Base-by-base conservation (phyloP, 768 basidiomycete species). In the Lactifluus pinguis region DNA sequence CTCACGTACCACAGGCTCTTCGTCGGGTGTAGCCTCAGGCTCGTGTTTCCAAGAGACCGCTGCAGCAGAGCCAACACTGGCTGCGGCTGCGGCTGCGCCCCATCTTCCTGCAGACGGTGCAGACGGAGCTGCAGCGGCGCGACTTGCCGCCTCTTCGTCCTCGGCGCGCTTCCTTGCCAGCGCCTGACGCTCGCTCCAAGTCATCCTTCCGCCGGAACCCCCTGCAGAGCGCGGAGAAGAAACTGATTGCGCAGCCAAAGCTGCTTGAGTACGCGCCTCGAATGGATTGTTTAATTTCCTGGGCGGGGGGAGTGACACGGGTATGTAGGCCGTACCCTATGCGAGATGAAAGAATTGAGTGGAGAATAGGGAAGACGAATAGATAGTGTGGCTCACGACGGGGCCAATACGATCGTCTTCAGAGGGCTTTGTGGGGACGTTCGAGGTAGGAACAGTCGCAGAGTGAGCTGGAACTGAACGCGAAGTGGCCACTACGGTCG, bases 111-210 rank as follows among this genome's bases (percentile, higher is more conserved):
- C 41, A 50, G 59, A 49, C 29, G 60, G 25, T 13, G 54, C 39
- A 21, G 64, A 30, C 7, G 68, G 61, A 9, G 64, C 53, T 30
- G 60, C 52, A 34, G 67, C 38, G 32, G 76, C 74, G 48, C 77
- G 83, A 67, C 88, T 91, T 49, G 74, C 75, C 9, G 77, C 76
- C 61, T 85, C 85, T 59, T 92, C 94, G 65, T 89, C 92, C 65
- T 86, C 89, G 15, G 80, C 77, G 66, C 92, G 89, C 69, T 87
- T 86, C 77, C 94, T 95, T 1, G 92, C 87, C n/a, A 86, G 75
- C 0, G 90, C 93, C 69, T 98, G 95, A 21, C 95, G 80, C 71
- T 98, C 89, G 60, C 82, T 88, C 95, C 95, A 98, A 0, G 95
- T 95, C 63, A 95, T 72, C 72, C 92, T 95, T 76, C 90, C 90